These are phyloP conservation scores for Pythium aphanidermatum DNA, from an alignment of 352 stramenopile genomes.

Conservation along the genomic window DNA sequence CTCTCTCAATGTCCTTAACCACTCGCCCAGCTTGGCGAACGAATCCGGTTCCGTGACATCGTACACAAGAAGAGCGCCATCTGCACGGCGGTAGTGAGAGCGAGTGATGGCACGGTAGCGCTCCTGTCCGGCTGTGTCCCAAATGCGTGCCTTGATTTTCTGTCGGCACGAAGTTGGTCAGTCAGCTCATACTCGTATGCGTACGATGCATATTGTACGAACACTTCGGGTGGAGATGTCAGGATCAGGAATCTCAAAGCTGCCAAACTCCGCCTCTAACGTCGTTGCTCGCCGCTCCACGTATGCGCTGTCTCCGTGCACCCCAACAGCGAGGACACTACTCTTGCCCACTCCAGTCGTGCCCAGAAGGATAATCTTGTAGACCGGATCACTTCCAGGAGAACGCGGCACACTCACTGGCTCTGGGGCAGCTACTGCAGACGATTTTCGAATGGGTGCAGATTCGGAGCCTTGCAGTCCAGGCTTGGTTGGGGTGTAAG, in stretches of 20 bases:
- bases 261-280: conserved; percentile 71
- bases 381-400: conserved; percentile 19
- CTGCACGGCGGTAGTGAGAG: conserved; percentile 80
- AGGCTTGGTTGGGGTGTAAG: background rate
- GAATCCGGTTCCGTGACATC: conserved; percentile 83
- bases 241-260: conserved; percentile 51
- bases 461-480: conserved; percentile 2
- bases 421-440: conserved; percentile 4
- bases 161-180: conserved; percentile 3
- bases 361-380: conserved; percentile 80
- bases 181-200: background rate
- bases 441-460: conserved; percentile 3
- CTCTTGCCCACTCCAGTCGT: conserved; percentile 76
- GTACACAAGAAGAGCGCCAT: conserved; percentile 89
- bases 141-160: conserved; percentile 79
- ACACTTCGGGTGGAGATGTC: conserved; percentile 41
- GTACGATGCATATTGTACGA: too few species aligned
- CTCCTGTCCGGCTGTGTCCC: conserved; percentile 87
- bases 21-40: conserved; percentile 85
- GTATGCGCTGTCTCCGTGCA: conserved; percentile 55
- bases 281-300: conserved; percentile 58
- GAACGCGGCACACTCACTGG: conserved; percentile 2
- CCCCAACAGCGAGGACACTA: conserved; percentile 58
- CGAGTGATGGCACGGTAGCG: conserved; percentile 86
- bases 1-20: conserved; percentile 83